Percentiles rank a stretch among this genome's conserved stretches.
Evolutionary conservation across 1,139 yeast genomes (phyloP).

Genomic region (Arxiozyma bovina): DNA sequence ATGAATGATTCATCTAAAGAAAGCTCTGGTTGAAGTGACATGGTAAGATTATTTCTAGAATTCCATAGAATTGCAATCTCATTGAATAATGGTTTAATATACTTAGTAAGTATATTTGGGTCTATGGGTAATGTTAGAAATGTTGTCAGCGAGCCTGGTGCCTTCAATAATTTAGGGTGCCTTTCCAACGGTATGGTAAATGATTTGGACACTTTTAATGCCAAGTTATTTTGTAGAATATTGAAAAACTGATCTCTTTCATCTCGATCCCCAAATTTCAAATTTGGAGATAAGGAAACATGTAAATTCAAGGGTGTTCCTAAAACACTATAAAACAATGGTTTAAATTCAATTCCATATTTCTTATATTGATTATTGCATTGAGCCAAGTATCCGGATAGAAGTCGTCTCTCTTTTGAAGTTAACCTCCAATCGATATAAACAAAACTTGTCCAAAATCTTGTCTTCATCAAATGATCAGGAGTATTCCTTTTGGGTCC

Average conservation of each 20-base stretch:
- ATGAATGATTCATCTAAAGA: not conserved
- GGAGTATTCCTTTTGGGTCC: not conserved
- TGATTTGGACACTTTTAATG: not conserved
- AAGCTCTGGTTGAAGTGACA: not conserved
- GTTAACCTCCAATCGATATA: slow-evolving; percentile 21
- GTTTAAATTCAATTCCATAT: slow-evolving; percentile 12
- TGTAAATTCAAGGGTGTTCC: slow-evolving; percentile 24
- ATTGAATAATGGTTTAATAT: not conserved
- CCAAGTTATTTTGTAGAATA: slow-evolving; percentile 4
- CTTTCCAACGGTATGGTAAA: slow-evolving; percentile 6
- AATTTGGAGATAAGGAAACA: slow-evolving; percentile 16
- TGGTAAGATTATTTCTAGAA: not conserved
- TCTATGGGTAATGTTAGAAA: not conserved
- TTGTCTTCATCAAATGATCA: not conserved
- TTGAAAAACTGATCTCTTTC: slow-evolving; percentile 12
- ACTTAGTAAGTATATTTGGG: not conserved
- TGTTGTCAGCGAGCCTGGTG: not conserved
- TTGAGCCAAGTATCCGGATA: slow-evolving; percentile 2
- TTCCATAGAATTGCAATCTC: not conserved
- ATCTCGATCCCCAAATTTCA: slow-evolving; percentile 8
- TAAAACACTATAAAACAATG: slow-evolving; percentile 16
- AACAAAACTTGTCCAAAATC: slow-evolving; percentile 15
- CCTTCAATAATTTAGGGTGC: not conserved
- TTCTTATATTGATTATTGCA: slow-evolving; percentile 2
- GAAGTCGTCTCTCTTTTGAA: not conserved